These are phyloP conservation scores for Ascochyta viciae-villosae DNA, from an alignment of 2,329 filamentous ascomycete species.

Conservation along the genomic window DNA sequence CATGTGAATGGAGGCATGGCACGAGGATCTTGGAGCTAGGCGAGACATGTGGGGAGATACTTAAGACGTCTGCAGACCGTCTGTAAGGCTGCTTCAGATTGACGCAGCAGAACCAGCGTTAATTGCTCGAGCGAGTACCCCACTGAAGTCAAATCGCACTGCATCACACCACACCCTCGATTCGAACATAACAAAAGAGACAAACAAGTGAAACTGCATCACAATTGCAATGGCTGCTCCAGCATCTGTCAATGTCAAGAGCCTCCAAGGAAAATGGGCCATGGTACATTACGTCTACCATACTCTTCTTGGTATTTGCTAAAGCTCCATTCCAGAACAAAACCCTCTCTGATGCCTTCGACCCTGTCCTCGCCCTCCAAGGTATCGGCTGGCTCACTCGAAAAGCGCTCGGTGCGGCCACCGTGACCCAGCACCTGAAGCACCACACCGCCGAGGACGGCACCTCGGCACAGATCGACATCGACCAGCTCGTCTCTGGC, in stretches of 20 bases:
- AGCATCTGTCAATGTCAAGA: conserved; percentile 39
- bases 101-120: not conserved
- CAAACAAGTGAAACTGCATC: not conserved
- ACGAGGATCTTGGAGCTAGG: conserved; percentile 21
- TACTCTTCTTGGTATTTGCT: not conserved
- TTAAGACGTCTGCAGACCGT: conserved; percentile 17
- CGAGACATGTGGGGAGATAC: conserved; percentile 5
- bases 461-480: conserved; percentile 66
- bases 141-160: conserved; percentile 3
- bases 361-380: conserved; percentile 71
- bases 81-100: not conserved
- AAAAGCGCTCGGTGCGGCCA: conserved; percentile 73
- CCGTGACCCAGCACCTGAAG: conserved; percentile 69
- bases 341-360: conserved; percentile 71
- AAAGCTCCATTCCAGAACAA: conserved; percentile 68
- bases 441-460: conserved; percentile 31
- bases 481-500: conserved; percentile 74
- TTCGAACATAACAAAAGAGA: not conserved
- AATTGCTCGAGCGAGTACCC: not conserved
- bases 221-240: conserved; percentile 48
- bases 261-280: conserved; percentile 49
- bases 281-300: conserved; percentile 38
- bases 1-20: conserved; percentile 26
- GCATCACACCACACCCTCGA: conserved; percentile 2
- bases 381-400: conserved; percentile 69